Percentiles rank a stretch among this genome's conserved stretches.
Conservation (phyloP, 73 alveolate genomes). For the Paramecium primaurelia region DNA sequence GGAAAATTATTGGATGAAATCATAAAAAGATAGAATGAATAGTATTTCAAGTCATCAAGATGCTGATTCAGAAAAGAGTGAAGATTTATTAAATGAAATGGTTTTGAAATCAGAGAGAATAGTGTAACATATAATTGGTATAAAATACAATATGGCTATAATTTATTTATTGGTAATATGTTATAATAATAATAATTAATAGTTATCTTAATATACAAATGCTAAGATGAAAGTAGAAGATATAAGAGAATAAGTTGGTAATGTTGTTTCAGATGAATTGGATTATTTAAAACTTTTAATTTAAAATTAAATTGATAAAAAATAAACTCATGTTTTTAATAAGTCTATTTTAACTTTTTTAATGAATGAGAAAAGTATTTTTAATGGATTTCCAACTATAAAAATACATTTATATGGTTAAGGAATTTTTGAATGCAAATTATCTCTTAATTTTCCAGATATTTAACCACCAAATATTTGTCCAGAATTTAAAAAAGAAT, state of each 20-base stretch:
- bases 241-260: background rate
- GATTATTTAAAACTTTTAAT: background rate
- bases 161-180: background rate
- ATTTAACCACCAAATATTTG: conserved; percentile 38
- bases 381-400: background rate
- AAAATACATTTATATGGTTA: background rate
- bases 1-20: background rate
- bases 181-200: background rate
- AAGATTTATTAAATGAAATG: conserved; percentile 13
- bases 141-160: background rate
- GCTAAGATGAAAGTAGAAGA: background rate
- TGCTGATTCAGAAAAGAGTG: conserved; percentile 28
- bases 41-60: conserved; percentile 10
- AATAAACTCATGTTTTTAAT: background rate
- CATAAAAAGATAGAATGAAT: background rate
- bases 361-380: background rate
- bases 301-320: background rate
- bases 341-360: conserved; percentile 9
- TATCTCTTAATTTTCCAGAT: conserved; percentile 42
- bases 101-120: conserved; percentile 8
- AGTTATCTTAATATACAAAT: background rate
- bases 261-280: background rate
- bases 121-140: background rate
- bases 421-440: background rate
- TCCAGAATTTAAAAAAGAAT: conserved; percentile 3